Evolutionary conservation across 2,329 filamentous ascomycete genomes (phyloP).

Genomic region (Ceratocystis lukuohia): DNA sequence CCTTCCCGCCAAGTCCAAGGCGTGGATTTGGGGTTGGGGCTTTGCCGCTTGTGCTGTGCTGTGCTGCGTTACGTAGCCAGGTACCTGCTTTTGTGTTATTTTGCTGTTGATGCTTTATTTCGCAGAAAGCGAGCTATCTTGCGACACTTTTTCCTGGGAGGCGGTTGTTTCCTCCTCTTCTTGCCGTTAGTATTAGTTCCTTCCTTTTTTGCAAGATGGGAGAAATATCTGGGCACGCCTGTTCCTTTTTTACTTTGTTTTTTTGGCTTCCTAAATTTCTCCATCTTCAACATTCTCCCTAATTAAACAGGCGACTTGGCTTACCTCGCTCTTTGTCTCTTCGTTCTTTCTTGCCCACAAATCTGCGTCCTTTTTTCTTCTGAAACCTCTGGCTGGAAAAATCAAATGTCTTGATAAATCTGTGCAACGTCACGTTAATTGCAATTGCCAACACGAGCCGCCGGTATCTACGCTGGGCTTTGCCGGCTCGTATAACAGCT

Average conservation of each 20-base stretch:
- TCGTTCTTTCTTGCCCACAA: neutral
- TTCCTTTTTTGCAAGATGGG: neutral
- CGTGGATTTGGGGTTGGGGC: no score
- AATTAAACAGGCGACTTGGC: neutral
- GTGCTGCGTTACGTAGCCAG: neutral
- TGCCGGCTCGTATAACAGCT: neutral
- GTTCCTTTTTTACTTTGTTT: neutral
- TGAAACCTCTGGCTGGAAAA: neutral
- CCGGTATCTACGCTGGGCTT: neutral
- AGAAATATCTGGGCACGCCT: neutral
- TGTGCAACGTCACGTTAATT: constrained; percentile 2
- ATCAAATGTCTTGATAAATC: neutral
- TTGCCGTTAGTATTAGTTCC: neutral
- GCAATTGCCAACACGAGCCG: neutral
- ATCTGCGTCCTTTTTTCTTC: neutral
- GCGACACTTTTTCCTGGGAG: neutral
- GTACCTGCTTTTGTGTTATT: constrained; percentile 5
- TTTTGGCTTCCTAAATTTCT: neutral
- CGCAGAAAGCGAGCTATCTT: neutral
- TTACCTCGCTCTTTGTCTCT: neutral
- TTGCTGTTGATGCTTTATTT: neutral
- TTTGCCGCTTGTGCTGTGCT: neutral
- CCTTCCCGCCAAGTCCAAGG: neutral
- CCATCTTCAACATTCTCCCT: constrained; percentile 7
- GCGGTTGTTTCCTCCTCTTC: neutral